These are phyloP conservation scores for Penicillium thymicola DNA, from an alignment of 2,329 filamentous ascomycete species.

Conservation along the genomic window DNA sequence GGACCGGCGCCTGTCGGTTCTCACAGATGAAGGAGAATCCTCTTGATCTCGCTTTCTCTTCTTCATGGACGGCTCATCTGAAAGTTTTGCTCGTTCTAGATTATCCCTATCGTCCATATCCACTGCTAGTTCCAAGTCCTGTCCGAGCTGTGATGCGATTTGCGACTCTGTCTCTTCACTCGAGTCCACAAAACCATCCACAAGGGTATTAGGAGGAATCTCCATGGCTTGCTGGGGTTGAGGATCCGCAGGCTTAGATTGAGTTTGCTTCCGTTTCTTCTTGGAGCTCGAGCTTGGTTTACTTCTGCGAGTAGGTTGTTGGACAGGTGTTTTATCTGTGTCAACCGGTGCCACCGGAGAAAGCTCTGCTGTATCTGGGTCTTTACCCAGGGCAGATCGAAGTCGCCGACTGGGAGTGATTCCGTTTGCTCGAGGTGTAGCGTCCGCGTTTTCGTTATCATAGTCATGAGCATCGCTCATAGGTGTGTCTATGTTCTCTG, in stretches of 20 bases:
- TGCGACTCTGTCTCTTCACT: constrained; percentile 44
- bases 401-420: constrained; percentile 19
- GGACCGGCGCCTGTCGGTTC: constrained; percentile 31
- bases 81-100: neutral
- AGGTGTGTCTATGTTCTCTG: constrained; percentile 3
- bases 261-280: constrained; percentile 5
- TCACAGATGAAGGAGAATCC: constrained; percentile 10
- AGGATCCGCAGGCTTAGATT: neutral
- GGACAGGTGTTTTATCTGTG: constrained; percentile 4
- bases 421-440: constrained; percentile 8
- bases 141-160: constrained; percentile 45
- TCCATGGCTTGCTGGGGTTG: neutral
- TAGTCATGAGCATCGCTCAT: constrained; percentile 8
- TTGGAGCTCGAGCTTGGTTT: constrained; percentile 15
- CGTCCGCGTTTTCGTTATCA: constrained; percentile 7
- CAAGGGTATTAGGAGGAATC: neutral
- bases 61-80: constrained; percentile 20
- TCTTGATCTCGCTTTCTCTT: constrained; percentile 37
- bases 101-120: constrained; percentile 24
- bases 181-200: constrained; percentile 17
- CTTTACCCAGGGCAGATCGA: constrained; percentile 26
- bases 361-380: constrained; percentile 1
- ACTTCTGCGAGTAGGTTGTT: constrained; percentile 3
- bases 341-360: neutral
- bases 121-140: constrained; percentile 42